Conservation (phyloP, 768 basidiomycete genomes). For the Lactarius sp. region DNA sequence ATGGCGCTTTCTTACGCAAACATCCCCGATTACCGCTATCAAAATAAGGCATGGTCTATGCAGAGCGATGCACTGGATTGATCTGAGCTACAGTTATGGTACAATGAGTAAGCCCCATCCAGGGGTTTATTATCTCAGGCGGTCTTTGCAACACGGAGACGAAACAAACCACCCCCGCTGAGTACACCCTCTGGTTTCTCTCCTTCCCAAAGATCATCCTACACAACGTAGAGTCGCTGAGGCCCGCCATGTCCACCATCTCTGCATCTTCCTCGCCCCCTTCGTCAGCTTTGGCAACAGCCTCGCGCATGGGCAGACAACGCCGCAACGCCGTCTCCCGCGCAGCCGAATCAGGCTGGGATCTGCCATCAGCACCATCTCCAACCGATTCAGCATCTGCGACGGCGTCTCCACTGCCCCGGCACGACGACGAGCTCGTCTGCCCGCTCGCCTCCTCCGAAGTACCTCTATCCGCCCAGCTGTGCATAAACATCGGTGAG, state of each 20-base stretch:
- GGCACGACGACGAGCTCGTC: slow-evolving; percentile 12
- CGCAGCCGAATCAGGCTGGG: slow-evolving; percentile 12
- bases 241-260: not conserved
- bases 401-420: not conserved
- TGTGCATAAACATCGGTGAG: not conserved
- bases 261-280: not conserved
- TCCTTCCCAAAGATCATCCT: not conserved
- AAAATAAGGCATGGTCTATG: too few species aligned
- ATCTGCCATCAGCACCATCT: not conserved
- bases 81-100: too few species aligned
- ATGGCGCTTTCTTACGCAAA: too few species aligned
- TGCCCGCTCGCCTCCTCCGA: slow-evolving; percentile 9
- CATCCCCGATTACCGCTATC: too few species aligned
- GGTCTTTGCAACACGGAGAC: not conserved
- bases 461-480: too few species aligned
- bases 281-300: not conserved
- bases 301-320: slow-evolving; percentile 8
- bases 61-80: too few species aligned
- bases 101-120: too few species aligned
- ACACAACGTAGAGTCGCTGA: too few species aligned
- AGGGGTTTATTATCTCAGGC: not conserved
- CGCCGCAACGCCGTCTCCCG: slow-evolving; percentile 15
- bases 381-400: not conserved
- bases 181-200: not conserved
- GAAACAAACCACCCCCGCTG: not conserved